Conservation (phyloP, 2,329 filamentous ascomycete species). For the Fusarium sacchari region DNA sequence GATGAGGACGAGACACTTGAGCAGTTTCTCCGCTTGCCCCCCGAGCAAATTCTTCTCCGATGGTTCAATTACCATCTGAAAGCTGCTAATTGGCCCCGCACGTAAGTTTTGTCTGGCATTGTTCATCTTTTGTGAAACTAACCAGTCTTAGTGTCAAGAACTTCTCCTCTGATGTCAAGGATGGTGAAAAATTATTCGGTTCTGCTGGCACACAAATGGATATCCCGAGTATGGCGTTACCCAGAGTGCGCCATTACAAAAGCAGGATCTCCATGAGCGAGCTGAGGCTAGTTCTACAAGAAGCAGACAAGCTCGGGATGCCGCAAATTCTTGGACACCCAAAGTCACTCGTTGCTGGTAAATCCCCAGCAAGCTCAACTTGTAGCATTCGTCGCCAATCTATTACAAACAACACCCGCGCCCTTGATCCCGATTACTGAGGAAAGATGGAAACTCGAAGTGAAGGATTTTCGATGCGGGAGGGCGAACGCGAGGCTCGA, state of each 20-base stretch:
- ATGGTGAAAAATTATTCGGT: conserved; percentile 98
- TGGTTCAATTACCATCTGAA: conserved; percentile 99
- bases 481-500: conserved; percentile 95
- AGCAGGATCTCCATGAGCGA: conserved; percentile 82
- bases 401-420: conserved; percentile 98
- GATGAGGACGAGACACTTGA: conserved; percentile 98
- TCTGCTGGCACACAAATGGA: conserved; percentile 91
- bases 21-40: conserved; percentile 93
- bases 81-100: conserved; percentile 91
- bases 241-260: conserved; percentile 85
- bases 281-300: conserved; percentile 95
- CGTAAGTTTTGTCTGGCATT: conserved; percentile 50
- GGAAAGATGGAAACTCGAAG: conserved; percentile 95
- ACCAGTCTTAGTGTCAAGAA: conserved; percentile 76
- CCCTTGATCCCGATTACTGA: conserved; percentile 96
- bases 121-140: not conserved
- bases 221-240: conserved; percentile 83
- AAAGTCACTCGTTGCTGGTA: conserved; percentile 91
- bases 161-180: conserved; percentile 95
- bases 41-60: conserved; percentile 94
- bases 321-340: conserved; percentile 97
- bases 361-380: conserved; percentile 97
- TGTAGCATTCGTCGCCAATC: conserved; percentile 96
- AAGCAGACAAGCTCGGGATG: conserved; percentile 92
- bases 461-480: conserved; percentile 98